phyloP scores from a whole-genome alignment of 129 eudicot genomes.

The Daucus carota region DNA sequence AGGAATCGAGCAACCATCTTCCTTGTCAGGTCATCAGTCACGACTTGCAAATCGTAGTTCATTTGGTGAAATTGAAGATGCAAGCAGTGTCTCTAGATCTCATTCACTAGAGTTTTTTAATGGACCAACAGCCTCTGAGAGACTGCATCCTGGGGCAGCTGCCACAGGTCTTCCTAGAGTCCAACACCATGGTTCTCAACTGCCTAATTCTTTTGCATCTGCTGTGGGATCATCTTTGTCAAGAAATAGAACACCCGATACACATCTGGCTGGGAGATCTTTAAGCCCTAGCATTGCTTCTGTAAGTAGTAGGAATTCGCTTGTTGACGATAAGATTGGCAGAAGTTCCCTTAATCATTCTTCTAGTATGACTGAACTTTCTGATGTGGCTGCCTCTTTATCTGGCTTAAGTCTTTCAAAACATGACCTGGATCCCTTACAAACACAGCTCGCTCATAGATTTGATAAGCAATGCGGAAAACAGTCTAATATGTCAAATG shows the following conservation, averaged over 20 bases:
- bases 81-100: slow-evolving; percentile 22
- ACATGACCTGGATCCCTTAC: slow-evolving; percentile 26
- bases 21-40: slow-evolving; percentile 41
- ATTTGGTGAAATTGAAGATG: slow-evolving; percentile 22
- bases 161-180: slow-evolving; percentile 17
- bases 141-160: slow-evolving; percentile 15
- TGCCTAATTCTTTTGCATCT: slow-evolving; percentile 43
- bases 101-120: slow-evolving; percentile 23
- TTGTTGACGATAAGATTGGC: slow-evolving; percentile 10
- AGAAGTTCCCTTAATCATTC: slow-evolving; percentile 19
- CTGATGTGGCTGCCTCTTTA: slow-evolving; percentile 53
- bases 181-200: slow-evolving; percentile 21
- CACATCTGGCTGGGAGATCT: slow-evolving; percentile 27
- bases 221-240: slow-evolving; percentile 28
- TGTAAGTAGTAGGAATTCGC: slow-evolving; percentile 23
- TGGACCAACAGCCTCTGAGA: slow-evolving; percentile 22
- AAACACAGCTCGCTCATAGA: slow-evolving; percentile 23
- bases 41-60: slow-evolving; percentile 49
- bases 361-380: slow-evolving; percentile 28
- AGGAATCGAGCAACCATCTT: slow-evolving; percentile 43
- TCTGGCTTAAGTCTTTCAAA: slow-evolving; percentile 41
- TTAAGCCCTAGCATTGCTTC: slow-evolving; percentile 38
- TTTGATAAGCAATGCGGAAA: slow-evolving; percentile 11
- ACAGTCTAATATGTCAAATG: slow-evolving; percentile 23
- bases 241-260: slow-evolving; percentile 33